phyloP scores from a whole-genome alignment of 2,329 filamentous ascomycete genomes.

The Alternaria burnsii region DNA sequence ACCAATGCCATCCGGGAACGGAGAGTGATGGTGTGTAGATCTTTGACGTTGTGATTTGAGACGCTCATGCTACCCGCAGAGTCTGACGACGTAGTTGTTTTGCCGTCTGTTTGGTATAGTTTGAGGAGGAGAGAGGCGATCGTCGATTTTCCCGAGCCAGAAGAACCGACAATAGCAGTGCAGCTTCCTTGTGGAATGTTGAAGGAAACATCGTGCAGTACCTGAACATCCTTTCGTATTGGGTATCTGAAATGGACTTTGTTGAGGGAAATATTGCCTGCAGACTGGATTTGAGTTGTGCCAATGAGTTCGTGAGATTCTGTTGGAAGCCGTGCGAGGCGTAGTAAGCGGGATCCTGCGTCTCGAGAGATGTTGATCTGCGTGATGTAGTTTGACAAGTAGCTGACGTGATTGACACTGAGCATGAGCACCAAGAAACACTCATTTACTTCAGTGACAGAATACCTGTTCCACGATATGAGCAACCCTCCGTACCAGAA shows the following conservation, averaged over 20 bases:
- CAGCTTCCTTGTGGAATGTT: constrained; percentile 69
- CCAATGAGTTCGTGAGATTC: constrained; percentile 68
- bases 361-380: constrained; percentile 79
- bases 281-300: constrained; percentile 52
- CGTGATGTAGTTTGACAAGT: constrained; percentile 77
- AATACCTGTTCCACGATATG: constrained; percentile 60
- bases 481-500: constrained; percentile 83
- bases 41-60: constrained; percentile 63
- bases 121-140: constrained; percentile 77
- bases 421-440: constrained; percentile 87
- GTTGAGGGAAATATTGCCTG: constrained; percentile 66
- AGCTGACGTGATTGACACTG: constrained; percentile 75
- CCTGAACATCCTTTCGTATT: constrained; percentile 58
- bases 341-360: constrained; percentile 76
- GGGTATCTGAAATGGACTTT: constrained; percentile 78
- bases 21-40: constrained; percentile 68
- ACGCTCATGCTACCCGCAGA: constrained; percentile 61
- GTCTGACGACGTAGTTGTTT: constrained; percentile 4
- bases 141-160: constrained; percentile 92
- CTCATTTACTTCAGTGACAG: constrained; percentile 69
- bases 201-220: constrained; percentile 73
- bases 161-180: constrained; percentile 81
- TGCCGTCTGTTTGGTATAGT: constrained; percentile 64
- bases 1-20: constrained; percentile 72
- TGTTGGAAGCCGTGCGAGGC: constrained; percentile 69